These are phyloP conservation scores for Tagetes erecta DNA, from an alignment of 129 eudicot species.

Conservation along the genomic window DNA sequence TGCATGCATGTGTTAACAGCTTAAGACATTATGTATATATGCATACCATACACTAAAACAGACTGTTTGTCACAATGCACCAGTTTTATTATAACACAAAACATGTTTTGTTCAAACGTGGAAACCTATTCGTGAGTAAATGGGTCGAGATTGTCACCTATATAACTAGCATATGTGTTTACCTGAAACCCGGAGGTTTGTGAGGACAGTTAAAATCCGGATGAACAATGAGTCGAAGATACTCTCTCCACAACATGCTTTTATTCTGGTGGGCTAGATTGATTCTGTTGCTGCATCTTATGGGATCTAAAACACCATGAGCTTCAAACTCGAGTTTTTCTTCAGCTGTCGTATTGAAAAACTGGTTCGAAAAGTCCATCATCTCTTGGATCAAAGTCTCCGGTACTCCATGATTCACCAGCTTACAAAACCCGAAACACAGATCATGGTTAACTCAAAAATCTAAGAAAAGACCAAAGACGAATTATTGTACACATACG, in stretches of 20 bases:
- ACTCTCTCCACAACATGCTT: slow-evolving; percentile 37
- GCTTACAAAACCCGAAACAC: slow-evolving; percentile 15
- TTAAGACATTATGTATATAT: too few relatives aligned
- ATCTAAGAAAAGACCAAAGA: neutral
- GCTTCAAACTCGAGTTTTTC: slow-evolving; percentile 36
- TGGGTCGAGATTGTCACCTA: neutral
- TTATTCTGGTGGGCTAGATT: slow-evolving; percentile 15
- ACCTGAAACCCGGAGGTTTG: slow-evolving; percentile 37
- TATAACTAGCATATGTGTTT: neutral
- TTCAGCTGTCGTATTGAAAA: slow-evolving; percentile 29
- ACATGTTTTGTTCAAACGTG: neutral
- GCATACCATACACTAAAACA: neutral
- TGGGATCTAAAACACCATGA: slow-evolving; percentile 32
- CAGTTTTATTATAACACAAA: neutral
- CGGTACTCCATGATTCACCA: slow-evolving; percentile 34
- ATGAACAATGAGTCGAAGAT: slow-evolving; percentile 38
- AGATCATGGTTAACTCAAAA: neutral
- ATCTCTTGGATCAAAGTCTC: slow-evolving; percentile 31
- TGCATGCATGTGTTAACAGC: neutral
- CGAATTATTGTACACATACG: neutral
- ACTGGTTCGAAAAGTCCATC: slow-evolving; percentile 17
- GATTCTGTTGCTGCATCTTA: slow-evolving; percentile 25
- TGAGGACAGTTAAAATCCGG: slow-evolving; percentile 35
- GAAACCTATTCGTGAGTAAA: neutral
- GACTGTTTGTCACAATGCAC: neutral